Base-by-base conservation (phyloP, 2,329 filamentous ascomycete species). In the Ophiosphaerella korrae region DNA sequence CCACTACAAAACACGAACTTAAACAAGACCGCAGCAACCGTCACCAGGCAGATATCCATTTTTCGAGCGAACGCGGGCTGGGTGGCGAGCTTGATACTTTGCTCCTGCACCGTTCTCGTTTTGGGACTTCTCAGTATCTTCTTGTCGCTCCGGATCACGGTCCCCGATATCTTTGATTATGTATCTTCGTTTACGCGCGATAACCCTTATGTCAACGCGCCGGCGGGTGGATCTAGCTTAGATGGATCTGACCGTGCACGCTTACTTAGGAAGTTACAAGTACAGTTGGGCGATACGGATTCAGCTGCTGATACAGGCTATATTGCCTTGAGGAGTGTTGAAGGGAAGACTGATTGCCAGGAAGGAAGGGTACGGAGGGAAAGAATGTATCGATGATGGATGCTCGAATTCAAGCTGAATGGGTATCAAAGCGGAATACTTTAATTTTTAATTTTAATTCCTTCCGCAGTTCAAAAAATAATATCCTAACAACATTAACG, bases 101-200 rank as follows among this genome's bases (percentile, higher is more conserved):
- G 47, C 36, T 49, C 47, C 11, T 34, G 40, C 14, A 16, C 44
- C 12, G 23, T 45, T 9, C 21, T 50, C 16, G 23, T 46, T 8
- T 18, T 53, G 9, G 44, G 50, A 8, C 43, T 49, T 12, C 21
- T 42, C 31, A 48, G 50, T 13, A 26, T 45, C 26, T 29, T 46
- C 14, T 12, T 49, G 4, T 44, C 41, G 12, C 16, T 42, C 5
- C 16, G 12, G 3, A 49, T 44, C n/a, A 33, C 39, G 1, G 50
- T 38, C 14, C 52, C 48, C 4, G 44, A 54, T 16, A 42, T 50
- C 3, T 51, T 50, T n/a, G 41, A 50, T 18, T 50, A 51, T 36
- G 35, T 51, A 3, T 50, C 52, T 2, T 44, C 40, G 5, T 48
- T 50, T 26, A 54, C 48, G 9, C 47, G 43, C 18, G 44, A 54